A percentile compares a stretch with the other conserved stretches of the same genome.
Evolutionary conservation across 1,284 basidiomycete genomes (phyloP).

Genomic region (Hymenochaete sp.): DNA sequence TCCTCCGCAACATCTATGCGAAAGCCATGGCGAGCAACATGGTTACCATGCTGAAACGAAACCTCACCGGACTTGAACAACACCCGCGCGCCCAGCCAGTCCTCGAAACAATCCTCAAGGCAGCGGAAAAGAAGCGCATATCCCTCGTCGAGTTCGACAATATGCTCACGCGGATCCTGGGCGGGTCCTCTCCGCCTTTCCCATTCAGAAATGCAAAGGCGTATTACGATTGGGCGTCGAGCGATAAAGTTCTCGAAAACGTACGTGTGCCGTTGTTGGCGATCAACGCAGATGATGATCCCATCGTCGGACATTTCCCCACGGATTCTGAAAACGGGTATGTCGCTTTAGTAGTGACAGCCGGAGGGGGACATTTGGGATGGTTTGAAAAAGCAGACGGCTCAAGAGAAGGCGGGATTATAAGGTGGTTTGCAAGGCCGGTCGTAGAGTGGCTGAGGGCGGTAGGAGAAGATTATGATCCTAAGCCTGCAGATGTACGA

Average conservation of each 20-base stretch:
- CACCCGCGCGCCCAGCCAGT: conserved; percentile 45
- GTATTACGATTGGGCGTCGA: conserved; percentile 75
- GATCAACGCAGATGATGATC: conserved; percentile 89
- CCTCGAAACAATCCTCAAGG: conserved; percentile 33
- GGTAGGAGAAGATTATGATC: conserved; percentile 44
- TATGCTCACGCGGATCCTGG: conserved; percentile 62
- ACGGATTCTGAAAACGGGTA: conserved; percentile 52
- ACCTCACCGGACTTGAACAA: conserved; percentile 42
- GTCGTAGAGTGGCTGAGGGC: conserved; percentile 69
- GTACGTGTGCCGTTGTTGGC: conserved; percentile 70
- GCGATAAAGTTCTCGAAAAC: conserved; percentile 43
- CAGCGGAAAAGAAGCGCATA: conserved; percentile 42
- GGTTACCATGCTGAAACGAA: conserved; percentile 53
- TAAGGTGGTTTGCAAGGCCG: conserved; percentile 65
- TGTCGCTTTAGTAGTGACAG: conserved; percentile 68
- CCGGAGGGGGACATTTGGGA: conserved; percentile 86
- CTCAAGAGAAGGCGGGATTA: conserved; percentile 32
- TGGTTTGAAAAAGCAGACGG: conserved; percentile 74
- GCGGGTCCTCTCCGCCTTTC: conserved; percentile 73
- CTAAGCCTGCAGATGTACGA: conserved; percentile 26
- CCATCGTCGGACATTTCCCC: conserved; percentile 65
- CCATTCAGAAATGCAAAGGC: conserved; percentile 69
- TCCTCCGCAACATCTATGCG: conserved; percentile 71
- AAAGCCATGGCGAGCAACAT: conserved; percentile 79
- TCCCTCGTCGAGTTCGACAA: conserved; percentile 57